Conservation (phyloP, 176 grass and related monocot species). For the Guadua angustifolia region DNA sequence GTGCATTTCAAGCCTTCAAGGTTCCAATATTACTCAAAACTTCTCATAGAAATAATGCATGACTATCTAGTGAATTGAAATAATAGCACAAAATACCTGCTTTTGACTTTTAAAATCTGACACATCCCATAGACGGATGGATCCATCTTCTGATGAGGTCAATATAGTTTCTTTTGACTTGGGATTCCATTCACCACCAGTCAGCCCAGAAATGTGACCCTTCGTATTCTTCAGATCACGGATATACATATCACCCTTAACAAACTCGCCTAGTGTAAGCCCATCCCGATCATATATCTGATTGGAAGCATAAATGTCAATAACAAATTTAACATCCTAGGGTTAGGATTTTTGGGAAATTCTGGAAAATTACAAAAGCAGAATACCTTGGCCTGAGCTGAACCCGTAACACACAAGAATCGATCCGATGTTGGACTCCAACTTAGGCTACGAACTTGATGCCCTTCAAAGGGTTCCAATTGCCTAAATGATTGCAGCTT, state of each 20-base stretch:
- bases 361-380: conserved; percentile 28
- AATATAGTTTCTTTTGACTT: conserved; percentile 95
- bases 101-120: conserved; percentile 93
- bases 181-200: conserved; percentile 95
- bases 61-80: conserved; percentile 5
- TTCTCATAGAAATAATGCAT: not conserved
- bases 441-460: conserved; percentile 96
- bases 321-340: conserved; percentile 23
- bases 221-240: conserved; percentile 99
- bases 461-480: conserved; percentile 91
- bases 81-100: conserved; percentile 56
- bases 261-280: conserved; percentile 88
- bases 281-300: conserved; percentile 98
- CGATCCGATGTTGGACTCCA: conserved; percentile 95
- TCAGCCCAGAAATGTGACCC: conserved; percentile 93
- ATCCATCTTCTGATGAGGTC: conserved; percentile 98
- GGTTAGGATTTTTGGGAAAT: conserved; percentile 8
- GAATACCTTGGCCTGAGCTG: conserved; percentile 94
- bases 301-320: conserved; percentile 36
- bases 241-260: conserved; percentile 99
- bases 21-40: conserved; percentile 4
- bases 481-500: conserved; percentile 96
- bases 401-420: conserved; percentile 92
- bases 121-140: conserved; percentile 94
- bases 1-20: conserved; percentile 35